Evolutionary conservation across 306 rosid species (phyloP).

Genomic region (Malus sieversii): DNA sequence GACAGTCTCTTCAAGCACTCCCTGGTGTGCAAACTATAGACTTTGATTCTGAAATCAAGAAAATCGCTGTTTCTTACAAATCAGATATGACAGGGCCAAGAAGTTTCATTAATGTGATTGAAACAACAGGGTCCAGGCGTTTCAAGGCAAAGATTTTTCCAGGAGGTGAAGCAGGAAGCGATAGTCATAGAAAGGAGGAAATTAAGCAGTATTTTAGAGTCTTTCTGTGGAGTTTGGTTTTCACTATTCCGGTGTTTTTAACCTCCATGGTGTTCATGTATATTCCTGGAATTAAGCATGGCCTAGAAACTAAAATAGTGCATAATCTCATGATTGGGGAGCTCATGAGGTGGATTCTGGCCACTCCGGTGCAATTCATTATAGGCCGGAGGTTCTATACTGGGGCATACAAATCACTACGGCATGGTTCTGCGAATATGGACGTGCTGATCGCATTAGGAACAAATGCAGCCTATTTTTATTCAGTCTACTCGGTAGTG

Average conservation of each 20-base stretch:
- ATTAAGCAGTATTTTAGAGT: constrained; percentile 36
- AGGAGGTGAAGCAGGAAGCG: constrained; percentile 38
- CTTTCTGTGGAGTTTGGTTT: constrained; percentile 50
- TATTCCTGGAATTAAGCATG: constrained; percentile 45
- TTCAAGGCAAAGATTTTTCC: constrained; percentile 30
- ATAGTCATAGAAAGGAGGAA: constrained; percentile 33
- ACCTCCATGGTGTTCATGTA: constrained; percentile 65
- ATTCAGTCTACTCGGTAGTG: constrained; percentile 46
- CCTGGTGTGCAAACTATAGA: constrained; percentile 47
- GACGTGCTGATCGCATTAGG: constrained; percentile 62
- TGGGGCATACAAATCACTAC: constrained; percentile 50
- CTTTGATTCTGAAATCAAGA: constrained; percentile 9
- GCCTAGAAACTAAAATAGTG: constrained; percentile 36
- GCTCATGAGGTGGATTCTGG: constrained; percentile 42
- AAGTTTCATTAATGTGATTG: constrained; percentile 52
- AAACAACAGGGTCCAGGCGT: constrained; percentile 41
- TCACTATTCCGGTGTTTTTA: constrained; percentile 54
- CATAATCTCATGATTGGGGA: constrained; percentile 46
- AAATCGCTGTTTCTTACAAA: constrained; percentile 41
- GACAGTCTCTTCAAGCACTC: constrained; percentile 47
- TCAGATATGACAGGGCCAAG: constrained; percentile 56
- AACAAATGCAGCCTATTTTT: constrained; percentile 68
- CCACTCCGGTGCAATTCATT: constrained; percentile 59
- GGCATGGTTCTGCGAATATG: constrained; percentile 59
- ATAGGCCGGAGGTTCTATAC: constrained; percentile 57